Percentiles rank a stretch among this genome's conserved stretches.
Conservation (phyloP, 768 basidiomycete species). For the Termitomyces sp. region DNA sequence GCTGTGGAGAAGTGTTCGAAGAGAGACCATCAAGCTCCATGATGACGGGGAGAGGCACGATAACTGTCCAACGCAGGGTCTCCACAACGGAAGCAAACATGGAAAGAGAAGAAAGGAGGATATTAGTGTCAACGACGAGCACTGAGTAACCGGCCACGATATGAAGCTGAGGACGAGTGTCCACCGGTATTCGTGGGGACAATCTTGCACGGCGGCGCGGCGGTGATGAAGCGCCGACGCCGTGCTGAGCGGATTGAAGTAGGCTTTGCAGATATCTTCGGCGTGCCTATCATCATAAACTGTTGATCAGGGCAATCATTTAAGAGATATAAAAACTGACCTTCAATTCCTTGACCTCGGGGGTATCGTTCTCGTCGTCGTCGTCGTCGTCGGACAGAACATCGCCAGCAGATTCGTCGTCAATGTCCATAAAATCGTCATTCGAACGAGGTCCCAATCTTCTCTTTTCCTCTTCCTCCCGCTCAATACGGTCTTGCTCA, state of each 20-base stretch:
- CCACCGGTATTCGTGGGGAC: slow-evolving; percentile 19
- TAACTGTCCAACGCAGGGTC: slow-evolving; percentile 76
- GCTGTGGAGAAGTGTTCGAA: slow-evolving; percentile 46
- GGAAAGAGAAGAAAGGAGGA: slow-evolving; percentile 77
- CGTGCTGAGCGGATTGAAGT: slow-evolving; percentile 42
- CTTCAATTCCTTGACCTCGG: slow-evolving; percentile 77
- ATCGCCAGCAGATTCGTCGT: slow-evolving; percentile 45
- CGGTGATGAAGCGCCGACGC: slow-evolving; percentile 16
- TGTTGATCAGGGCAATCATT: slow-evolving; percentile 7
- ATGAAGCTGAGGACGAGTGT: slow-evolving; percentile 36
- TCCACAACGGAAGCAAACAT: slow-evolving; percentile 74
- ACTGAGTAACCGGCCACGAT: slow-evolving; percentile 83
- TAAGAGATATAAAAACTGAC: slow-evolving; percentile 28
- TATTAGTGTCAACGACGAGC: slow-evolving; percentile 93
- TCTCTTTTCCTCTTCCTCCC: slow-evolving; percentile 63
- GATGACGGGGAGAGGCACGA: slow-evolving; percentile 90
- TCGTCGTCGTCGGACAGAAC: slow-evolving; percentile 41
- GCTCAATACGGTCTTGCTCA: slow-evolving; percentile 62
- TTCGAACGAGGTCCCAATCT: slow-evolving; percentile 55
- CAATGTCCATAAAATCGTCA: slow-evolving; percentile 71
- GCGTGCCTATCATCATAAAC: slow-evolving; percentile 46
- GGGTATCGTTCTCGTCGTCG: slow-evolving; percentile 63
- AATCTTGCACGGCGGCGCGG: slow-evolving; percentile 20
- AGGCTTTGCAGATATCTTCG: slow-evolving; percentile 68
- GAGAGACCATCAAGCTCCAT: slow-evolving; percentile 96